phyloP scores from a whole-genome alignment of 2,329 filamentous ascomycete genomes.

The Penicillium nordicum region DNA sequence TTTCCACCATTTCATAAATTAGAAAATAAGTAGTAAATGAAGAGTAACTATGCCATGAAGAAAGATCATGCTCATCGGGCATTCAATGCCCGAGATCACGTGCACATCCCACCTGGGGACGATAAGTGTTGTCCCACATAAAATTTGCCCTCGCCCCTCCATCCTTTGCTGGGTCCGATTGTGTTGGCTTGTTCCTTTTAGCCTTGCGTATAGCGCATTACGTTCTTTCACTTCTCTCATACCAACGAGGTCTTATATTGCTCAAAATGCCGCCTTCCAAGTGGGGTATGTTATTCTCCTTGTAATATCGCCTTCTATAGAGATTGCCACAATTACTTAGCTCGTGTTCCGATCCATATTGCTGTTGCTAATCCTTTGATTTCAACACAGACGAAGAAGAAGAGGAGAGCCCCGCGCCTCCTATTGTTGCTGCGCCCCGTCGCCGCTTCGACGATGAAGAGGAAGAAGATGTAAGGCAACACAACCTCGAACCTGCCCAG shows the following conservation, averaged over 20 bases:
- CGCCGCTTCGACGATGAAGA: slow-evolving; percentile 92
- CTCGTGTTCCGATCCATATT: neutral
- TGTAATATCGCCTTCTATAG: slow-evolving; percentile 5
- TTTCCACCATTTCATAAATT: slow-evolving; percentile 2
- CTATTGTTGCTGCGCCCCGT: slow-evolving; percentile 46
- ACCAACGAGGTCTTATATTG: slow-evolving; percentile 13
- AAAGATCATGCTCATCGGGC: slow-evolving; percentile 20
- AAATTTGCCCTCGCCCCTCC: slow-evolving; percentile 27
- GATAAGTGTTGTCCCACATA: slow-evolving; percentile 29
- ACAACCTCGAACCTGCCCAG: neutral
- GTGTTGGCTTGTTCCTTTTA: slow-evolving; percentile 10
- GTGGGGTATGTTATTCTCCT: slow-evolving; percentile 45
- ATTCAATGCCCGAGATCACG: slow-evolving; percentile 20
- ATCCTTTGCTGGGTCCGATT: slow-evolving; percentile 18
- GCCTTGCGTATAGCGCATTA: slow-evolving; percentile 15
- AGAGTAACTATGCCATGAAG: neutral
- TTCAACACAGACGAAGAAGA: slow-evolving; percentile 32
- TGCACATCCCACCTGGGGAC: slow-evolving; percentile 18
- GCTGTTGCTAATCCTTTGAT: slow-evolving; percentile 9
- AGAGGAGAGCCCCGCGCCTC: slow-evolving; percentile 52
- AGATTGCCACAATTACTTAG: slow-evolving; percentile 2
- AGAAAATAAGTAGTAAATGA: neutral
- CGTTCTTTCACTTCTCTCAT: slow-evolving; percentile 7
- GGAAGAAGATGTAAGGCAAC: slow-evolving; percentile 68
- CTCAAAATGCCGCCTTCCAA: slow-evolving; percentile 47